Conservation (phyloP, 2,329 filamentous ascomycete genomes). For the Paracoccidioides brasiliensis region DNA sequence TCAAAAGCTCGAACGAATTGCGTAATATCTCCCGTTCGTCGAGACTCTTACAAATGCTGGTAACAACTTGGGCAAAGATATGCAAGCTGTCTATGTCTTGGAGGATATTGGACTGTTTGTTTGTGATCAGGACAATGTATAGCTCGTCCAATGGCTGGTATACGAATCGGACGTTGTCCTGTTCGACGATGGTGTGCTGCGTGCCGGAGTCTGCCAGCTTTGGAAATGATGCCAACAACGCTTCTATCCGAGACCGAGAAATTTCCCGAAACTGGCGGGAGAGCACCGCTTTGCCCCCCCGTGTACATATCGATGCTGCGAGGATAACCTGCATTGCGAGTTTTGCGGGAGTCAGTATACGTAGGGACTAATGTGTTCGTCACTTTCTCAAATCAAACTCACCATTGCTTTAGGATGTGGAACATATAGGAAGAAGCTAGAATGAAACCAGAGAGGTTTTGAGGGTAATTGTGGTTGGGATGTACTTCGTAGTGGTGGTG, state of each 20-base stretch:
- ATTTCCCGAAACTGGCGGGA: slow-evolving; percentile 97
- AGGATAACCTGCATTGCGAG: slow-evolving; percentile 65
- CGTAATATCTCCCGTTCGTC: slow-evolving; percentile 91
- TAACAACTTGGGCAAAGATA: slow-evolving; percentile 93
- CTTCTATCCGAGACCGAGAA: slow-evolving; percentile 91
- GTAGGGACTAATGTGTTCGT: slow-evolving; percentile 7
- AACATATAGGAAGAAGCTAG: background rate
- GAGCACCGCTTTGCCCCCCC: slow-evolving; percentile 94
- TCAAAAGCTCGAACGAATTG: slow-evolving; percentile 92
- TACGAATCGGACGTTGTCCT: slow-evolving; percentile 98
- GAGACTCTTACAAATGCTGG: slow-evolving; percentile 86
- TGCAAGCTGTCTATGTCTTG: slow-evolving; percentile 98
- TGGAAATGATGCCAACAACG: slow-evolving; percentile 88
- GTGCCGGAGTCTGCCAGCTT: slow-evolving; percentile 93
- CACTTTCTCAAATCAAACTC: slow-evolving; percentile 1
- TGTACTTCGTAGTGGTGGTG: background rate
- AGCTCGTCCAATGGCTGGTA: slow-evolving; percentile 98
- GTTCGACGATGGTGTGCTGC: slow-evolving; percentile 95
- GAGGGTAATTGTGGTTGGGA: background rate
- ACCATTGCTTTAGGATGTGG: slow-evolving; percentile 17
- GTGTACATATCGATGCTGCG: slow-evolving; percentile 96
- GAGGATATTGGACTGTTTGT: slow-evolving; percentile 96
- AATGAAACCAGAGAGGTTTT: background rate
- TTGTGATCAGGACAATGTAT: slow-evolving; percentile 99
- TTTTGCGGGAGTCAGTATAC: background rate